Base-by-base conservation (phyloP, 768 basidiomycete species). In the Postia placenta region DNA sequence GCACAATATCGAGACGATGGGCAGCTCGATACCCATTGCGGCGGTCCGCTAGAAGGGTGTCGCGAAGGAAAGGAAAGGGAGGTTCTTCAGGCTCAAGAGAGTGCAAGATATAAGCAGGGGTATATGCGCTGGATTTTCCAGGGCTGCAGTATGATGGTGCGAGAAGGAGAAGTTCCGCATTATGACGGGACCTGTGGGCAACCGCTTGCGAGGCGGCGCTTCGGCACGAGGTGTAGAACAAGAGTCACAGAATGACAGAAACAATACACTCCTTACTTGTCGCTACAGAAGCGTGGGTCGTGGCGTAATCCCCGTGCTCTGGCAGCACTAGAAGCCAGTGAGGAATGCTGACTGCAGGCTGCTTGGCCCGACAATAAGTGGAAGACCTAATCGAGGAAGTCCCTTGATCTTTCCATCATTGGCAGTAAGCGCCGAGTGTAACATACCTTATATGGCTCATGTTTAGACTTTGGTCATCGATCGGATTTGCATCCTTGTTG, bases 1-100 rank as follows among this genome's bases (percentile, higher is more conserved):
- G 53, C 61, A 57, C 36, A 61, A 43, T 42, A 68, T 64, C 20
- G 65, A 63, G 25, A 62, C 36, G 17, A 56, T 53, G 5, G 65
- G 55, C 17, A 67, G 54, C 49, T 62, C 65, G 11, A 59, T 46
- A 39, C 49, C 56, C 60, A 59, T 61, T 7, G 17, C 11, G 19
- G 9, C 19, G 19, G 17, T 17, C 20, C 7, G 17, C 24, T 45
- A 45, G 33, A 20, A 9, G 15, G 45, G 45, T 45, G 20, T 45
- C 45, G 45, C 45, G 20, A 36, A 15, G 41, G 26, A 19, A 36
- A 45, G 45, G 17, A 43, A 27, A 43, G 24, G 11, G 17, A 22
- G 5, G 5, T 5, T 24, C 9, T 12, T 45, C 33, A 33, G 45
- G 24, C 45, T 35, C 45, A 22, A 43, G 11, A 17, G 30, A 45